Percentiles rank a stretch among this genome's conserved stretches.
Conservation (phyloP, 306 rosid species). For the Cucumis cinereus region DNA sequence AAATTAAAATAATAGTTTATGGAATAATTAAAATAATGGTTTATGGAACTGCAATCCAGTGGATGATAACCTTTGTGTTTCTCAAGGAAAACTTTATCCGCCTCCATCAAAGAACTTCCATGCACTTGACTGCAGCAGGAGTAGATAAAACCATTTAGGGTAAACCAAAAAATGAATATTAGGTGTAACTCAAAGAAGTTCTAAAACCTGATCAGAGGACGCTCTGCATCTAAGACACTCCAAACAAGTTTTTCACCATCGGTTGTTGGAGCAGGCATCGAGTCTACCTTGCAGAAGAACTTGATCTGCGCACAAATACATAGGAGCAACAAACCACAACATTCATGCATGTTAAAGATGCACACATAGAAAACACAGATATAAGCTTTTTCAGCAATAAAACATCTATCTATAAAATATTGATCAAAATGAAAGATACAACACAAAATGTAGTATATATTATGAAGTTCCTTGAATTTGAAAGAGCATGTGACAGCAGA, state of each 20-base stretch:
- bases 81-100: constrained; percentile 61
- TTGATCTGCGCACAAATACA: constrained; percentile 44
- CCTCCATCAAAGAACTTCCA: constrained; percentile 64
- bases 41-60: background rate
- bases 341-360: background rate
- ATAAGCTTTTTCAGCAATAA: background rate
- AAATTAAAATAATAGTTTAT: background rate
- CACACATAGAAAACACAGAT: background rate
- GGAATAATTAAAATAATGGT: background rate
- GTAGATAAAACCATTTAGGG: constrained; percentile 12
- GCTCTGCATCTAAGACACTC: constrained; percentile 87
- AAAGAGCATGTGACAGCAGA: background rate
- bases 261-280: constrained; percentile 48
- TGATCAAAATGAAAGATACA: background rate
- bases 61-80: constrained; percentile 53
- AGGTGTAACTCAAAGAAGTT: constrained; percentile 10
- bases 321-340: background rate
- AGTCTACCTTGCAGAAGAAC: constrained; percentile 71
- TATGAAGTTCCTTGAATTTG: background rate
- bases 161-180: background rate
- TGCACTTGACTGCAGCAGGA: constrained; percentile 52
- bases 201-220: constrained; percentile 60
- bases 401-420: background rate
- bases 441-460: background rate
- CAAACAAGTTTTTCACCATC: constrained; percentile 75